Base-by-base conservation (phyloP, 2,329 filamentous ascomycete species). In the Fusarium torreyae region DNA sequence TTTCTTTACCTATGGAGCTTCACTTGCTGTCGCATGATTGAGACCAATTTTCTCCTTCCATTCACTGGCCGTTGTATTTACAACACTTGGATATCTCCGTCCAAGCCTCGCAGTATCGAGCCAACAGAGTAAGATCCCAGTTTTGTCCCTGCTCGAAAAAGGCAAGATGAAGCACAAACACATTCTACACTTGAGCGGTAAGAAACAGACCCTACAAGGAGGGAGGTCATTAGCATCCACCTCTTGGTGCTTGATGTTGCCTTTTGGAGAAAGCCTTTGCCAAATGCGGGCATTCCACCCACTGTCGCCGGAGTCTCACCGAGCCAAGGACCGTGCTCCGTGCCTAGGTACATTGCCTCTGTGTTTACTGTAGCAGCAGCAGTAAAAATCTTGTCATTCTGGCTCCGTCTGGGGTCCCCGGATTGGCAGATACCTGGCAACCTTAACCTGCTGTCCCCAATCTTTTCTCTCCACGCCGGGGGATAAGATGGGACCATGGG, bases 361-460 rank as follows among this genome's bases (percentile, higher is more conserved):
- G 28, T 31, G 28, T 31, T 31, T 31, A 31, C 28, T 11, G 28
- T 31, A 31, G 28, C 28, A 31, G 28, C 28, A 31, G 28, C 5
- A 31, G 28, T 10, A 42, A 24, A 22, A 42, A 24, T 42, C 28
- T 28, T 43, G 13, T 51, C 18, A 11, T n/a, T 36, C 28, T 31
- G 28, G 48, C 57, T 36, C 58, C 20, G 61, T 72, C 70, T 72
- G 70, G 70, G 69, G 70, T 68, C 70, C 69, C 69, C 70, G 57
- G 70, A 72, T 71, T 64, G 54, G 42, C 61, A 65, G 40, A 28
- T 51, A 46, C 40, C 49, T 43, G 34, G 22, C 20, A 42, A 42
- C 42, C 38, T 36, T 38, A 49, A 42, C 36, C 18, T 51, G 9
- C 17, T 49, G 20, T 51, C 34, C 10, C 7, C 15, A 26, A 18